Base-by-base conservation (phyloP, 2,329 filamentous ascomycete genomes). In the Verticillium tricorpus region DNA sequence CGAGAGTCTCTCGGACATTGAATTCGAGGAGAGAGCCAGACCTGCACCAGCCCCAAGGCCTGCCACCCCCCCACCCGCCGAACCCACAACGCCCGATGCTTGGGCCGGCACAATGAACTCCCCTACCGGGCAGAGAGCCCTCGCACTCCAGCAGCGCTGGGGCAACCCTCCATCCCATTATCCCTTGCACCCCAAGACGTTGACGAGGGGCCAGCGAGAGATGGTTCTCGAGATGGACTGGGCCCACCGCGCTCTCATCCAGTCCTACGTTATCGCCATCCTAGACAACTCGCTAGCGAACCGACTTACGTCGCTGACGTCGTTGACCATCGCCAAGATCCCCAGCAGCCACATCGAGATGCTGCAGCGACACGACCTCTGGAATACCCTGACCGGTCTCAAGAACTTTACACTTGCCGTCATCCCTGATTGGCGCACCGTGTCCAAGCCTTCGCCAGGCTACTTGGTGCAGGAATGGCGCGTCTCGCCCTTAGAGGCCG, bases 211-310 rank as follows among this genome's bases (percentile, higher is more conserved):
- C n/a, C 89, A 91, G 70, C 85, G 82, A 59, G 87, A 90, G 71
- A 87, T 89, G 84, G 73, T 91, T 1, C 74, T 89, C 40, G 88
- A 91, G 70, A 84, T 86, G 3, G 83, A 87, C 59, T 90, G 88
- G 85, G 87, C 87, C 7, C 87, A 91, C 65, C 78, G 84, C 60
- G 88, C 87, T 19, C 88, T 91, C 69, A 78, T 91, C 56, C 84
- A 87, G 57, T 89, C 88, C 1, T 91, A 88, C 66, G 82, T 87
- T 65, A 82, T 90, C 57, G 83, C 86, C 1, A 72, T 90, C 54
- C 83, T 87, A 28, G 86, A 90, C 67, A 89, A 88, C 63, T 70
- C 73, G 17, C 57, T 61, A 11, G 76, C 77, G 5, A 66, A 69
- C 5, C 80, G 77, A 1, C 89, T 90, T 65, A 63, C 69, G 8